Conservation (phyloP, 2,329 filamentous ascomycete genomes). For the Epichloe brachyelytri region DNA sequence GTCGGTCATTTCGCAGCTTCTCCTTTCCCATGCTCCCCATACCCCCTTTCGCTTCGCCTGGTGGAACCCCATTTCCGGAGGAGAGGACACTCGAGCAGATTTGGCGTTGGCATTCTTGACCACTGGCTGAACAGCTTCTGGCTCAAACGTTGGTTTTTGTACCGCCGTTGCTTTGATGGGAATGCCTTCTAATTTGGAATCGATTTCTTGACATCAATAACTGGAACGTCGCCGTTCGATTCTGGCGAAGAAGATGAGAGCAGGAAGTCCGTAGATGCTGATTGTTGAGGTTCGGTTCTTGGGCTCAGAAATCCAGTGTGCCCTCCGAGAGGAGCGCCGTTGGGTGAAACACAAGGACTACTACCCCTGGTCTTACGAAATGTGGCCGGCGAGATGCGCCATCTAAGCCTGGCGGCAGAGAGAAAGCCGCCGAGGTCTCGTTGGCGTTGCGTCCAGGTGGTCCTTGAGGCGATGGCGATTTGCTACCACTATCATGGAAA, state of each 20-base stretch:
- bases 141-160: slow-evolving; percentile 34
- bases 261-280: slow-evolving; percentile 23
- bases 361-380: slow-evolving; percentile 14
- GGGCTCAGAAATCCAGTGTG: slow-evolving; percentile 30
- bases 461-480: slow-evolving; percentile 9
- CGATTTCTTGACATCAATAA: slow-evolving; percentile 46
- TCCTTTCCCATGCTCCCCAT: slow-evolving; percentile 2
- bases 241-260: slow-evolving; percentile 17
- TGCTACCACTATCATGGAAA: slow-evolving; percentile 8
- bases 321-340: slow-evolving; percentile 21
- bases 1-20: slow-evolving; percentile 2
- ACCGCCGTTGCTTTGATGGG: slow-evolving; percentile 41
- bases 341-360: slow-evolving; percentile 23
- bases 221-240: slow-evolving; percentile 23
- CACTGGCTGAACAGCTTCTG: slow-evolving; percentile 11
- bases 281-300: slow-evolving; percentile 28
- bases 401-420: slow-evolving; percentile 21
- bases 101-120: slow-evolving; percentile 18
- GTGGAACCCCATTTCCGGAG: slow-evolving; percentile 1
- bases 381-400: slow-evolving; percentile 22
- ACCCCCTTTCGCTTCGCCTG: background rate
- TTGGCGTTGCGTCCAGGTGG: slow-evolving; percentile 9
- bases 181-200: slow-evolving; percentile 47
- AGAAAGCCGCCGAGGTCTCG: slow-evolving; percentile 12
- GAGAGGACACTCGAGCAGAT: slow-evolving; percentile 17